Evolutionary conservation across 2,329 filamentous ascomycete genomes (phyloP), one percentile per base, ranked within the genome.

Genomic region (Diaporthe amygdali): DNA sequence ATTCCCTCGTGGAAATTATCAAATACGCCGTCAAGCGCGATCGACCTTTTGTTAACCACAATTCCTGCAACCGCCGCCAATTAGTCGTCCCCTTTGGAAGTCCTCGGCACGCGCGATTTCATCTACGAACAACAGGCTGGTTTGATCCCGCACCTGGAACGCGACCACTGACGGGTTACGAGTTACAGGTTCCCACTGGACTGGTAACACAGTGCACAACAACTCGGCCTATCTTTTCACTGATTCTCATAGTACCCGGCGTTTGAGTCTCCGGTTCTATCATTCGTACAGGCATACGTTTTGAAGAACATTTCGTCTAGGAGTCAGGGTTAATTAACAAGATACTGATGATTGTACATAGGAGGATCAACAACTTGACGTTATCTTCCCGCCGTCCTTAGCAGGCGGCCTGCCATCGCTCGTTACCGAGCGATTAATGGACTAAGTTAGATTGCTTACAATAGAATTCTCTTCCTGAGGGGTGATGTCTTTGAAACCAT

Each of bases 271-370:
- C 41, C 52, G 52, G 52, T 27, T 49, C 25, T 41, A 17, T 47
- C 20, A n/a, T 37, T 37, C 52, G 44, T 41, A 32, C 44, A 56
- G 32, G 32, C 52, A 15, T 49, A 20, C 34, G 8, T 59, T 34
- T 68, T 44, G 49, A 61, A 59, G 39, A 59, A 61, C 25, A 32
- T 49, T 46, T 44, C 37, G 32, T 67, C 44, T 61, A 49, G 68
- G 63, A 59, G 49, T 56, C 27, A 37, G 63, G 71, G 63, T 32
- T 66, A 15, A 22, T 66, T 66, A 34, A 71, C 69, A 67, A 72
- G 63, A 68, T 71, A 70, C 68, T 72, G 71, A 72, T 72, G 64
- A 72, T 71, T 68, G 69, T 71, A 72, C 68, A 68, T 71, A 72
- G 71, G 71, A 55, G 68, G 49, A 49, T 56, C 64, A 56, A 64